phyloP scores from a whole-genome alignment of 805 yeast species.

The Monosporozyma yasuniensis region DNA sequence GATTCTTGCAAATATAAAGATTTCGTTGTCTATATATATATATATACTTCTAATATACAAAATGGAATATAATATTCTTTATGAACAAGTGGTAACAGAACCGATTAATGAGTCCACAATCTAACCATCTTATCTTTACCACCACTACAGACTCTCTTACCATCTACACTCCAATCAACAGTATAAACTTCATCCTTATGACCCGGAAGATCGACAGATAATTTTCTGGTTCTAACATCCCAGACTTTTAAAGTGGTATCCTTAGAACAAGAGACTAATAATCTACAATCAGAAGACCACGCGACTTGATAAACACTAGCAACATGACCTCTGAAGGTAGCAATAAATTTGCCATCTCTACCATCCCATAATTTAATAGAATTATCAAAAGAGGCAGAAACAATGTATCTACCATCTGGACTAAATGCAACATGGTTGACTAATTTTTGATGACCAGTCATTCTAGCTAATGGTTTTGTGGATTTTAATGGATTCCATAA shows the following conservation, averaged over 20 bases:
- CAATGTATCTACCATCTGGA: slow-evolving; percentile 87
- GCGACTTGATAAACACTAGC: slow-evolving; percentile 97
- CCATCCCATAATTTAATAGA: slow-evolving; percentile 97
- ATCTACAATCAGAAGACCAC: slow-evolving; percentile 92
- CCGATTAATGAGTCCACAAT: slow-evolving; percentile 68
- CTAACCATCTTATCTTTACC: slow-evolving; percentile 94
- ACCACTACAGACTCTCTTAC: slow-evolving; percentile 89
- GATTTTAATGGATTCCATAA: slow-evolving; percentile 86
- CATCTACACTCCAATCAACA: slow-evolving; percentile 97
- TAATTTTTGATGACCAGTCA: slow-evolving; percentile 96
- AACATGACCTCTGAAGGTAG: slow-evolving; percentile 93
- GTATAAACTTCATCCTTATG: slow-evolving; percentile 94
- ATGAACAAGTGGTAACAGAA: background rate
- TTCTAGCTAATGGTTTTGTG: slow-evolving; percentile 76
- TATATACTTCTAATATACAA: background rate
- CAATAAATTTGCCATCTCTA: slow-evolving; percentile 74
- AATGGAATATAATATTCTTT: background rate
- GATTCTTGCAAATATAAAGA: background rate
- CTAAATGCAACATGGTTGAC: slow-evolving; percentile 94
- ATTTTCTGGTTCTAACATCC: slow-evolving; percentile 82
- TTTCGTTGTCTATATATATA: background rate
- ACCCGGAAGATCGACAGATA: slow-evolving; percentile 87
- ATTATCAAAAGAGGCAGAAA: slow-evolving; percentile 91
- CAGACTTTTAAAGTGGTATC: slow-evolving; percentile 95
- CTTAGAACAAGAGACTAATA: slow-evolving; percentile 87